phyloP scores from a whole-genome alignment of 176 grass and related monocot genomes.

The Triticum turgidum region DNA sequence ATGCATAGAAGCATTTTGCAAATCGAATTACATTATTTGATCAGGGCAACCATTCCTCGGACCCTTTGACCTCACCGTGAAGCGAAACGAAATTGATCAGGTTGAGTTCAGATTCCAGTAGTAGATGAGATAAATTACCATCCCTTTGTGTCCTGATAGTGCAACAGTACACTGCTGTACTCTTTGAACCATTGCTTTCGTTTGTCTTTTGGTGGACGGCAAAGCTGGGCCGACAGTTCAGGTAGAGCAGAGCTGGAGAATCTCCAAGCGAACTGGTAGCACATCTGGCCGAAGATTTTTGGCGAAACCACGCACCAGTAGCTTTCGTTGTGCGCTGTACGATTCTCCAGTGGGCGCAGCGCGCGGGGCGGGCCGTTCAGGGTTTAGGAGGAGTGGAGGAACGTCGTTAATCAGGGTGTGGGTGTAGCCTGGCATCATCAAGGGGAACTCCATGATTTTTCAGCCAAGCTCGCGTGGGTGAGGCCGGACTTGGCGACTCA shows the following conservation, averaged over 20 bases:
- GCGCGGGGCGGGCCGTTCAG: neutral
- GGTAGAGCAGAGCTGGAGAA: neutral
- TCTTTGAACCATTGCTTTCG: neutral
- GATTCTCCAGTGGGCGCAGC: neutral
- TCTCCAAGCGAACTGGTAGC: neutral
- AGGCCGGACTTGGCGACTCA: no score
- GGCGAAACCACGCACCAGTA: neutral
- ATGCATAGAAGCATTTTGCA: no score
- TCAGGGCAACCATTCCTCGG: neutral
- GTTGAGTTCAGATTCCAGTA: neutral
- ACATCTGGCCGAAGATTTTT: neutral
- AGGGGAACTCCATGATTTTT: neutral
- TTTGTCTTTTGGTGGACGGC: neutral
- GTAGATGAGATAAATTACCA: neutral
- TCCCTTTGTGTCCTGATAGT: neutral
- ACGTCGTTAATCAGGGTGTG: neutral
- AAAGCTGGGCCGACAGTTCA: neutral
- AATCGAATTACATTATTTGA: no score
- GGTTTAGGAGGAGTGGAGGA: neutral
- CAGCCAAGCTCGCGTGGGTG: no score
- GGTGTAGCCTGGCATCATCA: neutral
- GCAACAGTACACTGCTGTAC: neutral
- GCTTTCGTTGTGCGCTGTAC: neutral
- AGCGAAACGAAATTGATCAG: neutral
- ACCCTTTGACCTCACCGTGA: no score